Percentiles rank a stretch among this genome's conserved stretches.
These are phyloP conservation scores for Tulasnella sp. DNA, from an alignment of 768 basidiomycete species.

Conservation along the genomic window DNA sequence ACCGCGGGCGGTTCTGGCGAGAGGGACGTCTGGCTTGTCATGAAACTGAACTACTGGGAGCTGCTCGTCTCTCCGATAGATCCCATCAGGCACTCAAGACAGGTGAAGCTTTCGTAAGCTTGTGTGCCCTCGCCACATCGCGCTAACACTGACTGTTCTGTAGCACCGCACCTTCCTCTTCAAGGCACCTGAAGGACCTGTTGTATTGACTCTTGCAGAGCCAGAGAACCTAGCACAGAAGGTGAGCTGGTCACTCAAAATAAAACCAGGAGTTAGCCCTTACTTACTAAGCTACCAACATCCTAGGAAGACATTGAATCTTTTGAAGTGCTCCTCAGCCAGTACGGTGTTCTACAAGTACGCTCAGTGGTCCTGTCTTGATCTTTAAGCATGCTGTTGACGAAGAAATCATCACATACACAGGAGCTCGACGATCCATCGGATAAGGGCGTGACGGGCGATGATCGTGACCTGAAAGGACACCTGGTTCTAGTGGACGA, in stretches of 20 bases:
- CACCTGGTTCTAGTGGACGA: conserved; percentile 44
- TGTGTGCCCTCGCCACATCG: conserved; percentile 23
- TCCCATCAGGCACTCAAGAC: conserved; percentile 33
- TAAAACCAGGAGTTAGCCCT: conserved; percentile 7
- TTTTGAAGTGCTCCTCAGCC: conserved; percentile 53
- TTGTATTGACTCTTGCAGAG: conserved; percentile 23
- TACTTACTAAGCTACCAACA: background rate
- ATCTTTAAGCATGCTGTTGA: no score
- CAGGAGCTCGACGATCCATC: conserved; percentile 5
- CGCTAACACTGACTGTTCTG: no score
- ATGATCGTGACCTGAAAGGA: conserved; percentile 27
- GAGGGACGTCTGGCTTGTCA: conserved; percentile 54
- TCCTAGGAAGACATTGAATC: conserved; percentile 43
- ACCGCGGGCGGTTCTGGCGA: conserved; percentile 27
- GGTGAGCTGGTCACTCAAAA: no score
- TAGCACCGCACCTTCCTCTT: conserved; percentile 36
- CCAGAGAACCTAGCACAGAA: conserved; percentile 27
- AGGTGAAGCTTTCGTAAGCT: background rate
- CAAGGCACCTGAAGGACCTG: conserved; percentile 26
- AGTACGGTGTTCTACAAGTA: conserved; percentile 39
- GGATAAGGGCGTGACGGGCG: conserved; percentile 19
- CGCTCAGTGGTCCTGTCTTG: no score
- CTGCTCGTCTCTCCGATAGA: conserved; percentile 48
- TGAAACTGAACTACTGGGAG: conserved; percentile 46
- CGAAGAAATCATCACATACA: no score